Base-by-base conservation (phyloP, 305 asterid genomes). In the Caryopteris hybrid region DNA sequence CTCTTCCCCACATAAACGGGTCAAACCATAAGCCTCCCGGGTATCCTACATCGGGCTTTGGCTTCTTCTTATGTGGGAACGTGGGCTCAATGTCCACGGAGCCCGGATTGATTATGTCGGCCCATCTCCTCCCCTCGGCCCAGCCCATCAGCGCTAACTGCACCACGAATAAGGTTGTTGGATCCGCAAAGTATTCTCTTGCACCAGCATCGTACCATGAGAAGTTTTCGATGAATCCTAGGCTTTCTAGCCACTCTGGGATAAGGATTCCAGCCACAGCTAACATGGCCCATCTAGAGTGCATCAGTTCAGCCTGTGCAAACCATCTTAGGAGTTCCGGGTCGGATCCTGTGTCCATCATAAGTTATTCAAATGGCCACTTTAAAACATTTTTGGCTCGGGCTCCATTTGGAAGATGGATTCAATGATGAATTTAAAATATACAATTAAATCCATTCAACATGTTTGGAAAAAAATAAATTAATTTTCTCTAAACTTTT, bases 51-150 rank as follows among this genome's bases (percentile, higher is more conserved):
- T 88, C 97, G 2, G 88, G 73, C 71, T 76, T 84, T 0, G 88
- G 97, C 38, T 84, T 91, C 67, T 21, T 78, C 81, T 70, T 90
- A 41, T 91, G 54, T 0, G 96, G 97, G 0, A 86, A 3, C 0
- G 68, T 78, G 3, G 85, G 95, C 55, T 88, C 96, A 13, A 88
- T 85, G 76, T 86, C 95, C 0, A 88, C 96, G 36, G 86, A 79
- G 0, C 97, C 97, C 0, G 97, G 96, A 9, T 86, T 91, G 11
- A 91, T 21, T 34, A 90, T 78, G 66, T 90, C 96, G 0, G 96
- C 97, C 97, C 96, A 90, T 80, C 97, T 80, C 58, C 97, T 68
- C 3, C 97, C 97, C 86, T 90, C 97, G 0, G 39, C 97, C 96
- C 97, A 90, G 0, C 96, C 97, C 97, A 90, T 90, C 22, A 90